Conservation (phyloP, 345 rosid species). For the Aurinia saxatilis region DNA sequence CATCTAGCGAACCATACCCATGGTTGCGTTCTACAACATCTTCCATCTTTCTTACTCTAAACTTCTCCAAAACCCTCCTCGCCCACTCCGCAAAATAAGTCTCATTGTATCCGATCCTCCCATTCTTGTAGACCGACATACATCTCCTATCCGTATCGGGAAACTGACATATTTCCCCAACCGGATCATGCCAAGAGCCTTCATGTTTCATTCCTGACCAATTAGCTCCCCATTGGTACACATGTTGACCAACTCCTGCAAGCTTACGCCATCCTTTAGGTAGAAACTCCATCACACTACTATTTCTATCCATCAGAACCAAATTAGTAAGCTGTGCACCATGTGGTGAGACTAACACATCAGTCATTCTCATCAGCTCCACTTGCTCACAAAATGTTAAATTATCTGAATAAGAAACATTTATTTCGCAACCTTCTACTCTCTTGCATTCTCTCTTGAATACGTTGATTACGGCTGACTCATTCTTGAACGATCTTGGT, state of each 20-base stretch:
- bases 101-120: slow-evolving; percentile 49
- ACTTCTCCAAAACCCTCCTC: slow-evolving; percentile 34
- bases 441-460: slow-evolving; percentile 47
- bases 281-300: slow-evolving; percentile 73
- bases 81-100: slow-evolving; percentile 51
- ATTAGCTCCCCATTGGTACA: slow-evolving; percentile 62
- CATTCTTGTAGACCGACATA: slow-evolving; percentile 60
- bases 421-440: slow-evolving; percentile 48
- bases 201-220: slow-evolving; percentile 78
- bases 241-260: slow-evolving; percentile 74
- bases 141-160: slow-evolving; percentile 55
- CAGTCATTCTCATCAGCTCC: slow-evolving; percentile 55
- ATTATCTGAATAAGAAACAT: slow-evolving; percentile 54
- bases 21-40: not conserved
- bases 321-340: slow-evolving; percentile 75
- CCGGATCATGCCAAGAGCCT: slow-evolving; percentile 71
- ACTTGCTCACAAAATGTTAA: slow-evolving; percentile 74
- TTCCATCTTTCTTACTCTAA: slow-evolving; percentile 27
- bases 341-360: slow-evolving; percentile 57
- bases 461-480: slow-evolving; percentile 37
- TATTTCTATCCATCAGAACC: slow-evolving; percentile 62
- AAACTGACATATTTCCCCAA: slow-evolving; percentile 49
- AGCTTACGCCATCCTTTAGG: slow-evolving; percentile 71
- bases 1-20: not conserved
- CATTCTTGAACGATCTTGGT: slow-evolving; percentile 64